Conservation (phyloP, 1,284 basidiomycete genomes). For the Sparassis latifolia region DNA sequence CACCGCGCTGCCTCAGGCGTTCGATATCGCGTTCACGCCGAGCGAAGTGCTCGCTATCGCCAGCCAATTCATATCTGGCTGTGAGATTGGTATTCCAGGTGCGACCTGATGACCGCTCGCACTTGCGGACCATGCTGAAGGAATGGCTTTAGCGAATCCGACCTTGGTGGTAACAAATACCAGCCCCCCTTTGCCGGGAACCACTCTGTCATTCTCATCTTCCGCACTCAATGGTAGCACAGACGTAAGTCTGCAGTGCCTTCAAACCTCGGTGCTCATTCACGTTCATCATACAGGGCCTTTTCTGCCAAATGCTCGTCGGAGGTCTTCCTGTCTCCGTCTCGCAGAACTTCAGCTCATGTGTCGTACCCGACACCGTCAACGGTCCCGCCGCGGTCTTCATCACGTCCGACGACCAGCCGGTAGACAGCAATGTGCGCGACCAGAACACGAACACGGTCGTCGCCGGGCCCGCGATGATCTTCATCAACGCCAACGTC, state of each 20-base stretch:
- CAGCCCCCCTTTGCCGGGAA: slow-evolving; percentile 47
- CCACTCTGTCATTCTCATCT: slow-evolving; percentile 54
- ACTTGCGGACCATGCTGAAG: background rate
- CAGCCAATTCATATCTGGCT: slow-evolving; percentile 67
- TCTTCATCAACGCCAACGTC: slow-evolving; percentile 56
- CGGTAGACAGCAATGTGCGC: slow-evolving; percentile 56
- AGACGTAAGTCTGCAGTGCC: slow-evolving; percentile 30
- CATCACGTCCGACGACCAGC: slow-evolving; percentile 58
- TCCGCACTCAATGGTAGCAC: slow-evolving; percentile 46
- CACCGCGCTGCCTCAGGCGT: slow-evolving; percentile 56
- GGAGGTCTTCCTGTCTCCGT: slow-evolving; percentile 56
- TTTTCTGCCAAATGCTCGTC: slow-evolving; percentile 74
- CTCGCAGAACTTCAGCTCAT: slow-evolving; percentile 50
- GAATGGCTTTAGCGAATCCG: slow-evolving; percentile 43
- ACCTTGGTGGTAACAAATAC: slow-evolving; percentile 60
- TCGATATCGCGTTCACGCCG: slow-evolving; percentile 66
- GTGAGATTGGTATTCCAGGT: slow-evolving; percentile 58
- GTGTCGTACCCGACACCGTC: slow-evolving; percentile 56
- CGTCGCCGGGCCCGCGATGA: slow-evolving; percentile 66
- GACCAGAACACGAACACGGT: slow-evolving; percentile 53
- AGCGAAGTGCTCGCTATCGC: slow-evolving; percentile 70
- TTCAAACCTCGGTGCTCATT: background rate
- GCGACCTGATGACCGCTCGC: slow-evolving; percentile 12
- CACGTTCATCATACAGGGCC: slow-evolving; percentile 28
- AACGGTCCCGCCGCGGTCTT: slow-evolving; percentile 71